Evolutionary conservation across 148 eudicot species (phyloP).

Genomic region (Vaccinium corymbosum): DNA sequence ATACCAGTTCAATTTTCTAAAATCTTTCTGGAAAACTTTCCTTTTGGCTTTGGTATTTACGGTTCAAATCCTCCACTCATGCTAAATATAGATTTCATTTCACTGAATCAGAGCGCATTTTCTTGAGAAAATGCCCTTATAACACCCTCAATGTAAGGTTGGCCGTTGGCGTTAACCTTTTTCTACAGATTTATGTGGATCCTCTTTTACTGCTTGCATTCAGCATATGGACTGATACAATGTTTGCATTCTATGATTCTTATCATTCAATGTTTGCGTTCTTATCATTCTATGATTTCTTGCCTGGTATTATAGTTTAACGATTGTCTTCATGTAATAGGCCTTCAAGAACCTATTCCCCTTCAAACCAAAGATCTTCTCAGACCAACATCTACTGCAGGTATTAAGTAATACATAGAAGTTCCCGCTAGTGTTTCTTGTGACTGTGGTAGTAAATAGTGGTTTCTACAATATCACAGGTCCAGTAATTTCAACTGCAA

Average conservation of each 20-base stretch:
- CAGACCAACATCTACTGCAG: neutral
- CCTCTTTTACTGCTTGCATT: slow-evolving; percentile 5
- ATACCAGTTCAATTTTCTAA: neutral
- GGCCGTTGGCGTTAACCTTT: neutral
- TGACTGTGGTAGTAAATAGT: slow-evolving; percentile 12
- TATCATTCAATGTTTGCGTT: neutral
- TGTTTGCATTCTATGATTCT: neutral
- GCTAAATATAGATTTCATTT: neutral
- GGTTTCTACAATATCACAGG: slow-evolving; percentile 19
- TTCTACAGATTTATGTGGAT: slow-evolving; percentile 5
- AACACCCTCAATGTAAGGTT: neutral
- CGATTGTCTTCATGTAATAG: slow-evolving; percentile 3
- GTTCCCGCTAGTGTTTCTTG: slow-evolving; percentile 1
- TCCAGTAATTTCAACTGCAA: slow-evolving; percentile 17
- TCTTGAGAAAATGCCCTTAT: neutral
- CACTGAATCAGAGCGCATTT: neutral
- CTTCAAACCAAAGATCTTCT: slow-evolving; percentile 6
- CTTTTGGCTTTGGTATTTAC: neutral
- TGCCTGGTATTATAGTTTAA: neutral
- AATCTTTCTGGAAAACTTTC: neutral
- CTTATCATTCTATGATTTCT: neutral
- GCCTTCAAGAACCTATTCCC: neutral
- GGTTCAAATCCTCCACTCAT: neutral
- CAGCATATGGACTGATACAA: neutral
- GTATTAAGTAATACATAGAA: neutral